Base-by-base conservation (phyloP, 202 grass and related monocot genomes). In the Hordeum pubiflorum region DNA sequence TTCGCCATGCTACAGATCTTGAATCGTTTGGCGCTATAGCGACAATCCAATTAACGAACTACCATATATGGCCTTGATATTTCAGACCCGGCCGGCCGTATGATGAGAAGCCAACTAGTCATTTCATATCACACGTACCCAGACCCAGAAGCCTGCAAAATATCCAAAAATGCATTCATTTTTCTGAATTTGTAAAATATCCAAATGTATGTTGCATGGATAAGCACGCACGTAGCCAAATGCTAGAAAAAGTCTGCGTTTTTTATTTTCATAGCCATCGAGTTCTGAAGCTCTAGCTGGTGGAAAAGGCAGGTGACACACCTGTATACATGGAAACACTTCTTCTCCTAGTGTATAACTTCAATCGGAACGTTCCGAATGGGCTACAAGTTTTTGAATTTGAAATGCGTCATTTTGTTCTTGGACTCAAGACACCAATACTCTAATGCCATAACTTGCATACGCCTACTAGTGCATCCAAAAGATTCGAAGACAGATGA, bases 21-120 rank as follows among this genome's bases (percentile, higher is more conserved):
- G 13, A 37, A 37, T 48, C 26, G 4, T 73, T 89, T 85, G 87
- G 87, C 82, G 17, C 87, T 72, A 72, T 72, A 89, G 82, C 43
- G 87, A 81, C 87, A 89, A 59, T 46, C 7, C 1, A 5, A 11
- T 33, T 5, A 3, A 1, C 38, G 67, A 48, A 27, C 65, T 50
- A 1, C 66, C 38, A 71, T 72, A 72, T 52, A 32, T 14, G 69
- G 18, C 52, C 85, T 66, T 83, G 85, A 74, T 87, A 82, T 87
- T 79, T 79, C 50, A 8, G 50, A 5, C 46, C 60, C 58, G 13
- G 67, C 67, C 39, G 2, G 13, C 21, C 66, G 38, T 13, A 46
- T 20, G 15, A 46, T 20, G 23, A 62, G 31, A 62, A 43, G 37
- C 0, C 20, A 39, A 57, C 58, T 41, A 2, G 5, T 31, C 59